Base-by-base conservation (phyloP, 768 basidiomycete species). In the Mrakia blollopis region DNA sequence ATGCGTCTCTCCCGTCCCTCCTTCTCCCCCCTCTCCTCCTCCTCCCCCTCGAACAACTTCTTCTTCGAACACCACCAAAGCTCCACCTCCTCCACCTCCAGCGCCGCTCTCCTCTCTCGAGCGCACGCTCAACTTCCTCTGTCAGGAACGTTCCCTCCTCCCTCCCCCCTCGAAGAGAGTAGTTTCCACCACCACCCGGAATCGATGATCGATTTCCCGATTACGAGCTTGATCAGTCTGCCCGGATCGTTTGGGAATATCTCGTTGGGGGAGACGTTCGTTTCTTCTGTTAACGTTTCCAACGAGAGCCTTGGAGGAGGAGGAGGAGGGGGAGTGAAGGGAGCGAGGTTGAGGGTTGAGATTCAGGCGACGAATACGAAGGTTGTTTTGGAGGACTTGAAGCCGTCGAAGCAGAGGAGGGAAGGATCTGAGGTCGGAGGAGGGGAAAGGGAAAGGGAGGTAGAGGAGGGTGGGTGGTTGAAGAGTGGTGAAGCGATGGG, bases 201-300 rank as follows among this genome's bases (percentile, higher is more conserved):
- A 83, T 93, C 92, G 1, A 86, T 94, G 21, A 88, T 91, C 50
- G 93, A 93, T 80, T 87, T 95, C 3, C 87, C 92, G 82, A 87
- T 90, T 47, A n/a, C n/a, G n/a, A 89, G 91, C 16, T 90, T 93
- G 78, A 87, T 95, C 77, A 90, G 89, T 28, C 86, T 96, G 11
- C 93, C 94, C 0, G 86, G 91, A 28, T 88, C 92, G 11, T 95
- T 94, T 81, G 94, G 93, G 23, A 85, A 89, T 9, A 92, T 95
- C 79, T 92, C 93, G 80, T 88, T 97, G 0, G 94, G 94, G 16
- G 92, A 95, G 83, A 92, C 91, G 0, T 94, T 97, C 81, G 88
- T 90, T 0, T 89, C 91, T 79, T 90, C 89, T 80, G 86, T 97
- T 35, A 91, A 90, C 78, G 86, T 96, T 76, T 91, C 92, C 81